Percentiles rank a stretch among this genome's conserved stretches.
phyloP scores from a whole-genome alignment of 345 rosid species.

The Excoecaria cochinchinensis region DNA sequence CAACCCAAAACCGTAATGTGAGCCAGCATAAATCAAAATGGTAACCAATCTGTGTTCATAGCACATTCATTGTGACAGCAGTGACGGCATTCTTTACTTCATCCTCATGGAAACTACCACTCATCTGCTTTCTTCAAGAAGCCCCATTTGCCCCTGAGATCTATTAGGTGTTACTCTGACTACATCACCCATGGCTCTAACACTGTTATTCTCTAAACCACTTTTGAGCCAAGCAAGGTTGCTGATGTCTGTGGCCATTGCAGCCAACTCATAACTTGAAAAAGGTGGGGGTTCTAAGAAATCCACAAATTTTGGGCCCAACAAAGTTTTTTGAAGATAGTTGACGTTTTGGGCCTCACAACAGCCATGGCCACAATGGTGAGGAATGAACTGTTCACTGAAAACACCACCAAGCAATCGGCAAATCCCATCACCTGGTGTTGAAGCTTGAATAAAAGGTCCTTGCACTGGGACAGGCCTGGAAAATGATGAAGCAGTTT shows the following conservation, averaged over 20 bases:
- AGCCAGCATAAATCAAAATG: neutral
- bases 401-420: constrained; percentile 56
- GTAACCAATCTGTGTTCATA: constrained; percentile 13
- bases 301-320: constrained; percentile 83
- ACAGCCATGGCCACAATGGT: constrained; percentile 68
- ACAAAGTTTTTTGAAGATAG: constrained; percentile 40
- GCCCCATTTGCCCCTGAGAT: constrained; percentile 25
- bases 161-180: constrained; percentile 36
- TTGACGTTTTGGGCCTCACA: constrained; percentile 34
- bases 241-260: constrained; percentile 75
- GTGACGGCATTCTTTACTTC: constrained; percentile 35
- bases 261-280: constrained; percentile 74
- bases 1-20: neutral
- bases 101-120: constrained; percentile 32
- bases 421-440: constrained; percentile 47
- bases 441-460: constrained; percentile 42
- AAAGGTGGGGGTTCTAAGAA: constrained; percentile 54
- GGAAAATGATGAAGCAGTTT: constrained; percentile 36
- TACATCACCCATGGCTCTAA: constrained; percentile 45
- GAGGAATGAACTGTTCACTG: constrained; percentile 61
- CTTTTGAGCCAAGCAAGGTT: constrained; percentile 83
- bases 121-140: constrained; percentile 34
- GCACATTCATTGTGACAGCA: constrained; percentile 18
- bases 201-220: constrained; percentile 62
- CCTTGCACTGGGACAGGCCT: constrained; percentile 35